Conservation (phyloP, 2,329 filamentous ascomycete species). For the Stachybotrys echinatus region DNA sequence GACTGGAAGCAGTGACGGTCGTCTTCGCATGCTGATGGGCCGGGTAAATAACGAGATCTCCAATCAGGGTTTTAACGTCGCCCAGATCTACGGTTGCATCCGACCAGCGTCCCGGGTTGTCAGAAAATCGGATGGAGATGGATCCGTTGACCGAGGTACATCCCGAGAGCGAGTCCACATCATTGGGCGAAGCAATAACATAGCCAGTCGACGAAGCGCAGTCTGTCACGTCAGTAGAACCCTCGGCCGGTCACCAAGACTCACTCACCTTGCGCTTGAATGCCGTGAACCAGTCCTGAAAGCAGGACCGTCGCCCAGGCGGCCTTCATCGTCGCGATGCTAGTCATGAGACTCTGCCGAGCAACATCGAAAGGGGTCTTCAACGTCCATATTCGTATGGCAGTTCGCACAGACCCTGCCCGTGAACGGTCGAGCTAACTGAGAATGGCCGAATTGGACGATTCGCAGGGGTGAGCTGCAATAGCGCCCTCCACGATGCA, state of each 20-base stretch:
- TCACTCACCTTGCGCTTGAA: no score
- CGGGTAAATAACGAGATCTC: slow-evolving; percentile 19
- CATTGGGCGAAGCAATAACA: slow-evolving; percentile 15
- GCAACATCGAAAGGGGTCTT: neutral
- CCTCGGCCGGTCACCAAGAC: neutral
- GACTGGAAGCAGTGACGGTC: slow-evolving; percentile 11
- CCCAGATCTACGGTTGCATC: slow-evolving; percentile 17
- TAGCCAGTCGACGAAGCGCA: slow-evolving; percentile 1
- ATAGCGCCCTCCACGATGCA: neutral
- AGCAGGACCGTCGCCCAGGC: neutral
- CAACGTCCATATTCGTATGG: neutral
- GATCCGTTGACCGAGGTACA: slow-evolving; percentile 19
- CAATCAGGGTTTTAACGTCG: slow-evolving; percentile 12
- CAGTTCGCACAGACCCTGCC: neutral
- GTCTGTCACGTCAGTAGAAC: neutral
- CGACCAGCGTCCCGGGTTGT: slow-evolving; percentile 15
- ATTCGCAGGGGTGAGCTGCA: neutral
- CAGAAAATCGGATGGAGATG: slow-evolving; percentile 18
- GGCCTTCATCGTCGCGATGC: neutral
- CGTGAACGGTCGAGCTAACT: neutral
- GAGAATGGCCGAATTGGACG: neutral
- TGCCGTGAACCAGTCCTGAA: neutral
- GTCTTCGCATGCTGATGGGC: slow-evolving; percentile 16
- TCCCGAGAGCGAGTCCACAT: slow-evolving; percentile 12
- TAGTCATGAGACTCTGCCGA: neutral